These are phyloP conservation scores for Diaporthe helianthi DNA, from an alignment of 2,329 filamentous ascomycete genomes.

Conservation along the genomic window DNA sequence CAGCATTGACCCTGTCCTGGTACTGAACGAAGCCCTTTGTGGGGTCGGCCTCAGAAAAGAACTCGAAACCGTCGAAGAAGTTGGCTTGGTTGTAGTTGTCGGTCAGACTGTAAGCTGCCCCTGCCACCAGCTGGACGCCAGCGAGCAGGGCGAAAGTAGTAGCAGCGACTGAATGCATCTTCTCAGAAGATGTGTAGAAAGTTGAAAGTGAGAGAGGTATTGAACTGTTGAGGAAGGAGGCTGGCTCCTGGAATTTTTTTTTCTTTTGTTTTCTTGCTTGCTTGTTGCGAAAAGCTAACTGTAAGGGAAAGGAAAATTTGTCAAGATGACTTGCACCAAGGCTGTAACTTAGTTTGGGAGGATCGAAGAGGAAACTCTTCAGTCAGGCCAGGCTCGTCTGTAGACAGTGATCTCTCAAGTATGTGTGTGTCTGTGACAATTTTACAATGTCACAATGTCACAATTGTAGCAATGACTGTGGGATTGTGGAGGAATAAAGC, in stretches of 20 bases:
- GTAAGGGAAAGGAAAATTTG: conserved; percentile 3
- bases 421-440: background rate
- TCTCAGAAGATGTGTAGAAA: conserved; percentile 14
- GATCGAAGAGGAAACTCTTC: background rate
- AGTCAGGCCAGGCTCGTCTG: background rate
- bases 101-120: conserved; percentile 53
- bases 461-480: conserved; percentile 39
- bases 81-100: conserved; percentile 59
- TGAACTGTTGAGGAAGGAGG: conserved; percentile 5
- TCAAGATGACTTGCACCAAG: background rate
- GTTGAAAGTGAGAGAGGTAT: background rate
- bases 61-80: conserved; percentile 64
- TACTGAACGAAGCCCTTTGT: conserved; percentile 80
- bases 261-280: background rate
- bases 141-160: conserved; percentile 39
- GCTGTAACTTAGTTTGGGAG: background rate
- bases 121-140: conserved; percentile 37
- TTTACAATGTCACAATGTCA: conserved; percentile 21
- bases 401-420: background rate
- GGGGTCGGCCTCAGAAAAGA: conserved; percentile 68
- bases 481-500: conserved; percentile 12
- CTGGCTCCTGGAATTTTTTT: conserved; percentile 8
- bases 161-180: conserved; percentile 31
- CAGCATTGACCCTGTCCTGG: conserved; percentile 64
- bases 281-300: background rate